These are phyloP conservation scores for Monosporascus sp. DNA, from an alignment of 2,329 filamentous ascomycete genomes.

Conservation along the genomic window DNA sequence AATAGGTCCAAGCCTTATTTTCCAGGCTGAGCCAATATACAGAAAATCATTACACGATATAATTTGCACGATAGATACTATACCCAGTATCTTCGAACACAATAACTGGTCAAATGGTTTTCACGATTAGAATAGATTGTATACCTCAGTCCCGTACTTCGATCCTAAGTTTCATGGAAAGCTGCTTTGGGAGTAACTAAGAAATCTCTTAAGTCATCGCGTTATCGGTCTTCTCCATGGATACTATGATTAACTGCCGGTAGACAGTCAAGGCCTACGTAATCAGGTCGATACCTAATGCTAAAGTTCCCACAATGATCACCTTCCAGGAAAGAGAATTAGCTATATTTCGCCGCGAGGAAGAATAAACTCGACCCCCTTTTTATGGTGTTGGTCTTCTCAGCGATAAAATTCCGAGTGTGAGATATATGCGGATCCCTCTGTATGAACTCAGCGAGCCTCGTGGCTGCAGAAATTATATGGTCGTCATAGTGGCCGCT, in stretches of 20 bases:
- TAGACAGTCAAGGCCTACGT: constrained; percentile 55
- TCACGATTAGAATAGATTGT: too few relatives aligned
- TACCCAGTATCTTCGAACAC: too few relatives aligned
- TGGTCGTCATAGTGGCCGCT: constrained; percentile 60
- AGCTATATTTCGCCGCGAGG: neutral
- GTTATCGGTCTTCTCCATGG: constrained; percentile 5
- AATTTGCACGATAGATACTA: too few relatives aligned
- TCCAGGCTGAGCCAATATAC: too few relatives aligned
- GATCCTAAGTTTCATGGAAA: constrained; percentile 51
- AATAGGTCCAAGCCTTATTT: too few relatives aligned
- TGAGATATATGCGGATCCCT: constrained; percentile 44
- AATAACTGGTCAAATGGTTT: too few relatives aligned
- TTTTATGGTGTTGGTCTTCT: constrained; percentile 25
- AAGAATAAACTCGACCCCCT: constrained; percentile 15
- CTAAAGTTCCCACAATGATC: constrained; percentile 62
- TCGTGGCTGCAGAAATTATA: constrained; percentile 51
- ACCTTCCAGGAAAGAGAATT: constrained; percentile 43
- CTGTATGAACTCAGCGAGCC: constrained; percentile 48
- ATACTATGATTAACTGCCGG: constrained; percentile 18
- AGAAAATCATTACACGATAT: too few relatives aligned
- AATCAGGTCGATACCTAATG: constrained; percentile 67
- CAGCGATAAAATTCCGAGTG: constrained; percentile 67
- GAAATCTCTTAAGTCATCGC: constrained; percentile 40
- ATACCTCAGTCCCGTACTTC: too few relatives aligned
- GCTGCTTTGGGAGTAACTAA: constrained; percentile 33